These are phyloP conservation scores for Solanum tacnaense DNA, from an alignment of 257 asterid genomes.

Conservation along the genomic window DNA sequence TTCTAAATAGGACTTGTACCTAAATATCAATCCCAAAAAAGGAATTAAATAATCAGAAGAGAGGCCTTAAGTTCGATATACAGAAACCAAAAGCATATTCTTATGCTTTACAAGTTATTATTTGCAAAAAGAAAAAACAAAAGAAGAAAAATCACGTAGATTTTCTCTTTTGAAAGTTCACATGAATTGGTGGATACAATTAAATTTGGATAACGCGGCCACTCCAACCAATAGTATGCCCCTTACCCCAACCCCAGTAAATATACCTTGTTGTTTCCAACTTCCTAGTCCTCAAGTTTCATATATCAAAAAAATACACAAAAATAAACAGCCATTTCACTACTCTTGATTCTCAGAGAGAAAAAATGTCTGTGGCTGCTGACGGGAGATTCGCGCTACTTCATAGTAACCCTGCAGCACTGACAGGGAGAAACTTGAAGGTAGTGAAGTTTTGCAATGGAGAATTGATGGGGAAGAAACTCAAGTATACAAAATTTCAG, in stretches of 20 bases:
- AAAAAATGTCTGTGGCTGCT: constrained; percentile 44
- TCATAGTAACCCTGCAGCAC: constrained; percentile 19
- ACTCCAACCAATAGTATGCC: constrained; percentile 31
- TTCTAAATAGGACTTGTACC: background rate
- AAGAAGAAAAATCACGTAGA: background rate
- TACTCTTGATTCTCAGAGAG: background rate
- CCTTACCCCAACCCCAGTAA: constrained; percentile 35
- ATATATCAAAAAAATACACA: background rate
- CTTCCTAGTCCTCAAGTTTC: background rate
- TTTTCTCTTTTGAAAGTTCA: constrained; percentile 22
- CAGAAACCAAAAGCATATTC: constrained; percentile 43
- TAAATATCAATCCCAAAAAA: background rate
- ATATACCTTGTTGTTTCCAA: background rate
- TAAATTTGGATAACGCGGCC: constrained; percentile 60
- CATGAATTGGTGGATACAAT: constrained; percentile 62
- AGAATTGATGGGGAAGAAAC: constrained; percentile 69
- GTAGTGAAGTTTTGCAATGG: constrained; percentile 48
- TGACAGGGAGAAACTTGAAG: constrained; percentile 22
- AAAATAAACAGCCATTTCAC: constrained; percentile 1
- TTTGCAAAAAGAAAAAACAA: background rate
- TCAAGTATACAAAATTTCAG: constrained; percentile 26
- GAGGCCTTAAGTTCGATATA: background rate
- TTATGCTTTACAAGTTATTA: background rate
- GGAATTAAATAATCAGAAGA: background rate
- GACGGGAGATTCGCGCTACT: constrained; percentile 41